Conservation (phyloP, 2,329 filamentous ascomycete species). For the Epichloe elymi region DNA sequence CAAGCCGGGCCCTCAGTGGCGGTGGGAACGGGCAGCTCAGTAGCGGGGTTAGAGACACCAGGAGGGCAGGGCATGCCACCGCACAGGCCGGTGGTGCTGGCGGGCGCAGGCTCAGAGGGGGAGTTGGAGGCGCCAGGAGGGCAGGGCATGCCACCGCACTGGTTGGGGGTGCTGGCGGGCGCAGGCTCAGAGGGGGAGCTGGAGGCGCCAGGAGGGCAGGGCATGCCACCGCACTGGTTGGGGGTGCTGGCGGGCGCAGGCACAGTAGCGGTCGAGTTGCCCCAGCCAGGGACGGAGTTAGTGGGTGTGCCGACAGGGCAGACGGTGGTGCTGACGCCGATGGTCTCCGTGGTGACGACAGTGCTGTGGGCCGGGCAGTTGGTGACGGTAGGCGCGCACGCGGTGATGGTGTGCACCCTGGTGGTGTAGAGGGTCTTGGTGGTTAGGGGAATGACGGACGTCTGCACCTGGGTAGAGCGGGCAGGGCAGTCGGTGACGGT, state of each 20-base stretch:
- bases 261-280: conserved; percentile 10
- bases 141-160: background rate
- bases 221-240: background rate
- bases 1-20: conserved; percentile 10
- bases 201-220: background rate
- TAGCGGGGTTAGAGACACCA: conserved; percentile 7
- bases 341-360: conserved; percentile 22
- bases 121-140: background rate
- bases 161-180: background rate
- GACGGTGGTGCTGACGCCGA: conserved; percentile 27
- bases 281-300: background rate
- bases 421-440: conserved; percentile 45
- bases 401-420: conserved; percentile 47
- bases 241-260: background rate
- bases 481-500: conserved; percentile 49
- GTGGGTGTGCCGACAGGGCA: conserved; percentile 21
- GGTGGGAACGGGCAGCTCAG: conserved; percentile 1
- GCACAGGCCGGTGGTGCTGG: conserved; percentile 2
- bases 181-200: background rate
- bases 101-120: background rate
- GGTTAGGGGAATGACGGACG: conserved; percentile 28
- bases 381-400: conserved; percentile 45
- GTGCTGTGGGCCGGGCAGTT: conserved; percentile 42
- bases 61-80: conserved; percentile 8
- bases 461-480: conserved; percentile 24